These are phyloP conservation scores for Kuraishia cidri DNA, from an alignment of 805 yeast species.

Conservation along the genomic window DNA sequence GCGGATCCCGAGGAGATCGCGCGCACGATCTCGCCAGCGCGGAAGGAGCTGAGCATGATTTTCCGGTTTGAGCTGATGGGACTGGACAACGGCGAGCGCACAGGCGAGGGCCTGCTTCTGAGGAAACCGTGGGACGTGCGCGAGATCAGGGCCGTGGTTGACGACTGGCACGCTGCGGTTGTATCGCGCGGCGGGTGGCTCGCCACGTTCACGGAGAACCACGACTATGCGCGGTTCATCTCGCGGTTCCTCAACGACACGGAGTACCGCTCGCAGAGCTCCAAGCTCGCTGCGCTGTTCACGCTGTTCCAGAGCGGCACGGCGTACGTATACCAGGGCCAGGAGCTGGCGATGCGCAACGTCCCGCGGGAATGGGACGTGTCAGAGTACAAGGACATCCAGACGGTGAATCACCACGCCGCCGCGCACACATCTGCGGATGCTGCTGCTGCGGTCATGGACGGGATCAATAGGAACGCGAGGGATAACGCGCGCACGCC, in stretches of 20 bases:
- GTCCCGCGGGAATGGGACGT: slow-evolving; percentile 34
- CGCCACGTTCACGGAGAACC: slow-evolving; percentile 46
- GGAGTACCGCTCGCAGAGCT: slow-evolving; percentile 24
- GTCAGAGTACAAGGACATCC: slow-evolving; percentile 41
- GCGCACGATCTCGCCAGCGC: background rate
- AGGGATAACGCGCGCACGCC: slow-evolving; percentile 51
- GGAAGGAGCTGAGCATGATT: background rate
- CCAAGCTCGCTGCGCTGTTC: slow-evolving; percentile 39
- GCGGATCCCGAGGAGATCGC: background rate
- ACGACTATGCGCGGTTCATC: slow-evolving; percentile 47
- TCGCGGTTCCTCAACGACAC: slow-evolving; percentile 41
- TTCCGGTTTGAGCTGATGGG: background rate
- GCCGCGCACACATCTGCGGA: slow-evolving; percentile 7
- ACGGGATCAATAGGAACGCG: slow-evolving; percentile 24
- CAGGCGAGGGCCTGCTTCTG: no score
- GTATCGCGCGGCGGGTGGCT: slow-evolving; percentile 48
- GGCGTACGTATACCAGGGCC: slow-evolving; percentile 49
- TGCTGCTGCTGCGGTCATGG: slow-evolving; percentile 17
- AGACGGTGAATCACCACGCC: slow-evolving; percentile 31
- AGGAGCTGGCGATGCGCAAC: slow-evolving; percentile 49
- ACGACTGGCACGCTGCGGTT: slow-evolving; percentile 24
- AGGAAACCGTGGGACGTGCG: slow-evolving; percentile 23
- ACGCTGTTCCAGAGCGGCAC: slow-evolving; percentile 42
- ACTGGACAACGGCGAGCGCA: slow-evolving; percentile 11
- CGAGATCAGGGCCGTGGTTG: slow-evolving; percentile 31